Evolutionary conservation across 805 yeast species (phyloP), one percentile per base, ranked within the genome.

Genomic region (Candida schatavii): DNA sequence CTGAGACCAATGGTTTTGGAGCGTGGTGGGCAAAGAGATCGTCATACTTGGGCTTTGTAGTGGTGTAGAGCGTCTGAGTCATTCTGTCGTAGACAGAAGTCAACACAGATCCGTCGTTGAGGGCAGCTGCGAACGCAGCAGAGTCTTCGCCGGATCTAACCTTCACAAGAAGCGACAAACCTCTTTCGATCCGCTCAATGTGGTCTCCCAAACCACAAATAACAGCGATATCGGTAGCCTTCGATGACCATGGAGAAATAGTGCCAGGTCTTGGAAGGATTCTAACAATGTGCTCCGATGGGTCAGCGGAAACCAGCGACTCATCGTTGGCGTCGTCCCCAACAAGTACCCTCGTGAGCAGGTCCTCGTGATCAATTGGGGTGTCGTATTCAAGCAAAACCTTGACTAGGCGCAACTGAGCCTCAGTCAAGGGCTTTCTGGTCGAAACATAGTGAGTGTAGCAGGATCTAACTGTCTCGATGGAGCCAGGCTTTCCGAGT

Each of bases 171-270:
- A 93, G 67, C 4, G 93, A 82, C 48, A 83, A 52, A 44, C 99
- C 99, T 58, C 99, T 81, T 71, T 93, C 99, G 43, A 93, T 82
- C 55, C 98, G 78, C 56, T 80, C 87, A 37, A 93, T 73, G 46
- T 74, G 77, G 15, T 74, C 72, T 29, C 72, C 77, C 46, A 93
- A 74, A 7, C 97, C 97, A 68, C 96, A 88, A 43, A 87, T 95
- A 43, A 82, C 79, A 40, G 90, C 78, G 51, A 93, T 93, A 66
- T 93, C 91, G 31, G 99, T 90, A 21, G 99, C 99, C 68, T 93
- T 93, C 11, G 98, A 90, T 7, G 97, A 88, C 99, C 99, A 93
- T 26, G 99, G 98, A 20, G 98, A 90, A 50, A 93, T 91, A 10
- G 99, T 93, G 46, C 99, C 99, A 5, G 89, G 72, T 63, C 98